Evolutionary conservation across 1,284 basidiomycete genomes (phyloP).

Genomic region (Ceratobasidium theobromae): DNA sequence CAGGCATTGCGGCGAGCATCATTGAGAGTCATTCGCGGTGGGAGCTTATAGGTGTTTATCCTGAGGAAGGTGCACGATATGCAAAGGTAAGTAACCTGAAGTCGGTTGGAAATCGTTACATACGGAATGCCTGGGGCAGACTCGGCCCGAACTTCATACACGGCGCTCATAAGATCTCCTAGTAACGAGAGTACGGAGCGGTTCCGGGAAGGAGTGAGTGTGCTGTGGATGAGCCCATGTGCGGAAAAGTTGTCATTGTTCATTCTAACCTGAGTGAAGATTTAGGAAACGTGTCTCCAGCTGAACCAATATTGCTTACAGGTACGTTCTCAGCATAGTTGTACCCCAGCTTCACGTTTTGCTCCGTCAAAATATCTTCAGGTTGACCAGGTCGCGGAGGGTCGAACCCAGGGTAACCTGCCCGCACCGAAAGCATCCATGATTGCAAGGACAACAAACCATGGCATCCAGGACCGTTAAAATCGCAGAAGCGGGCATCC

Average conservation of each 20-base stretch:
- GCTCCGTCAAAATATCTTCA: conserved; percentile 79
- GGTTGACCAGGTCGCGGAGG: conserved; percentile 81
- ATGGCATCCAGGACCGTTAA: too few species aligned
- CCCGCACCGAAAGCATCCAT: not conserved
- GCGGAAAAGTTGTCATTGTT: conserved; percentile 58
- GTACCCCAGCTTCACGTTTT: conserved; percentile 80
- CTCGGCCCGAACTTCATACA: conserved; percentile 66
- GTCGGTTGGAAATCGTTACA: conserved; percentile 40
- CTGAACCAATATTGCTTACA: not conserved
- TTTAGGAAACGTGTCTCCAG: conserved; percentile 25
- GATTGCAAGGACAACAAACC: not conserved
- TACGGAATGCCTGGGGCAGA: conserved; percentile 62
- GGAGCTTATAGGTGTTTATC: conserved; percentile 76
- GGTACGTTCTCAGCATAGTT: conserved; percentile 59
- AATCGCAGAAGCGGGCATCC: too few species aligned
- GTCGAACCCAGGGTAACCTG: conserved; percentile 84
- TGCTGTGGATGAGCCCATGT: conserved; percentile 52
- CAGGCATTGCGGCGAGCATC: conserved; percentile 86
- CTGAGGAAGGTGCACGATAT: conserved; percentile 46
- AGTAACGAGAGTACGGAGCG: conserved; percentile 61
- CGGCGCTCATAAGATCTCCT: conserved; percentile 77
- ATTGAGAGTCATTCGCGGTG: conserved; percentile 85
- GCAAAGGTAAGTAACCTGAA: conserved; percentile 12
- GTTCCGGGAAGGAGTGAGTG: conserved; percentile 39
- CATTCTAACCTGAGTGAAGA: conserved; percentile 48